Conservation (phyloP, 2,329 filamentous ascomycete species). For the Fusarium nelsonii region DNA sequence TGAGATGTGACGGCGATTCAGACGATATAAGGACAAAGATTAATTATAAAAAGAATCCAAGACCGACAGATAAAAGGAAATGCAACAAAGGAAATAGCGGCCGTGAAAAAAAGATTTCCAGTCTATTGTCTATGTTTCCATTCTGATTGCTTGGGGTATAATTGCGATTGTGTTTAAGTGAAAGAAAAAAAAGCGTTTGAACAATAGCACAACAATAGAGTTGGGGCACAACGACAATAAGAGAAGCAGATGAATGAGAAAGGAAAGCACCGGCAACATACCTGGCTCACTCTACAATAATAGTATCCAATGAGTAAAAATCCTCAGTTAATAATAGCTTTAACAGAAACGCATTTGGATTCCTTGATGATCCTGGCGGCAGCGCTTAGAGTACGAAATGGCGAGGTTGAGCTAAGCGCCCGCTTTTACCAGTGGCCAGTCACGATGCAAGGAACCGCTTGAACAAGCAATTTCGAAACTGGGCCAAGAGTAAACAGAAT, state of each 20-base stretch:
- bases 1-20: constrained; percentile 23
- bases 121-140: constrained; percentile 48
- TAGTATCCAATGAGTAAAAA: constrained; percentile 39
- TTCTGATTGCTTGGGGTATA: constrained; percentile 32
- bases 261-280: constrained; percentile 33
- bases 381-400: constrained; percentile 44
- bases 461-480: constrained; percentile 35
- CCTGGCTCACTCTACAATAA: constrained; percentile 44
- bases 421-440: constrained; percentile 41
- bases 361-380: constrained; percentile 38
- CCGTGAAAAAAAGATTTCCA: constrained; percentile 32
- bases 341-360: constrained; percentile 28
- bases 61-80: constrained; percentile 32
- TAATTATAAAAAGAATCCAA: constrained; percentile 31
- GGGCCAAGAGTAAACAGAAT: constrained; percentile 36
- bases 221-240: constrained; percentile 46
- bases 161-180: constrained; percentile 30
- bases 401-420: constrained; percentile 43
- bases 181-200: constrained; percentile 10
- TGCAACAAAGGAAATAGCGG: constrained; percentile 38
- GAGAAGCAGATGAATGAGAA: constrained; percentile 27
- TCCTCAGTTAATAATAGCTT: constrained; percentile 26
- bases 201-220: constrained; percentile 36
- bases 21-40: constrained; percentile 29
- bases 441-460: constrained; percentile 33